Evolutionary conservation across 2,329 filamentous ascomycete species (phyloP).

Genomic region (Monosporascus sp.): DNA sequence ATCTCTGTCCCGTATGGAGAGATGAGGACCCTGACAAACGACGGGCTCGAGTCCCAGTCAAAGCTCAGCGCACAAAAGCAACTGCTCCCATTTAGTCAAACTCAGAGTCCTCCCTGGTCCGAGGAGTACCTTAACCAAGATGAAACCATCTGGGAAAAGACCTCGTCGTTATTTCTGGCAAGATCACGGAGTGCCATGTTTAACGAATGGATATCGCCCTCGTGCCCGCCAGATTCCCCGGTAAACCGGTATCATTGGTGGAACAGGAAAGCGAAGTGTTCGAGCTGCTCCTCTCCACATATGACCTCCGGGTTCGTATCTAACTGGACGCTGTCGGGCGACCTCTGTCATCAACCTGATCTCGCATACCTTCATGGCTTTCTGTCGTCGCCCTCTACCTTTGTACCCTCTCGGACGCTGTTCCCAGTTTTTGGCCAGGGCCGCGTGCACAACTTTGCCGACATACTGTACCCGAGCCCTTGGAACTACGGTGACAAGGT

Average conservation of each 20-base stretch:
- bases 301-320: constrained; percentile 34
- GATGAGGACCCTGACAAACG: constrained; percentile 30
- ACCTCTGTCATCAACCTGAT: constrained; percentile 47
- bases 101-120: constrained; percentile 18
- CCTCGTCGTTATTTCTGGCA: constrained; percentile 19
- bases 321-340: constrained; percentile 34
- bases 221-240: constrained; percentile 42
- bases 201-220: constrained; percentile 29
- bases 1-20: constrained; percentile 39
- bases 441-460: constrained; percentile 48
- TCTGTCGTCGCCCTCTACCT: constrained; percentile 39
- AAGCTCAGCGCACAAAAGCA: constrained; percentile 20
- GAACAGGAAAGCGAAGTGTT: constrained; percentile 31
- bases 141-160: constrained; percentile 17
- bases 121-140: constrained; percentile 17
- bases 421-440: constrained; percentile 53
- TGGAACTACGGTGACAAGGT: constrained; percentile 35
- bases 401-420: constrained; percentile 38
- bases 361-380: constrained; percentile 47
- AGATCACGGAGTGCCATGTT: constrained; percentile 28
- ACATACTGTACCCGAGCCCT: constrained; percentile 41
- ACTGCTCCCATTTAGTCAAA: constrained; percentile 15
- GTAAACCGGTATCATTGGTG: constrained; percentile 35
- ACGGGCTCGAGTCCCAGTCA: constrained; percentile 13
- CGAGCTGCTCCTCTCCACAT: constrained; percentile 30